Evolutionary conservation across 2,329 filamentous ascomycete genomes (phyloP).

Genomic region (Aspergillus ibericus): DNA sequence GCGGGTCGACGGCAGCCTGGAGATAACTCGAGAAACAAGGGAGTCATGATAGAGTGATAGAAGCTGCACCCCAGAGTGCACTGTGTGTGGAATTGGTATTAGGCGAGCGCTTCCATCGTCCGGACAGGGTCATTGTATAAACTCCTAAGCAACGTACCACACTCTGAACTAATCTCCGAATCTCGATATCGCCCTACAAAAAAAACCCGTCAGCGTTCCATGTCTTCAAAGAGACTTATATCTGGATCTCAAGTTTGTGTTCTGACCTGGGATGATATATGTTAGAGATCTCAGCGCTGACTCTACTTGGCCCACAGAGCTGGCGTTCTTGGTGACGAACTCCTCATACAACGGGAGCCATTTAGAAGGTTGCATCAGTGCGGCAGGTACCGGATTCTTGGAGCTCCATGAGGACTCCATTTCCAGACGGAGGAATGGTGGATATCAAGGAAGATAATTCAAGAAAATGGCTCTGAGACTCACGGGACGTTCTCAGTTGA

Average conservation of each 20-base stretch:
- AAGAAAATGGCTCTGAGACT: background rate
- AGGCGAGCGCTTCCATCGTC: background rate
- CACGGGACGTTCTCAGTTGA: background rate
- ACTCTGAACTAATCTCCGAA: constrained; percentile 92
- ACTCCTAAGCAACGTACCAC: constrained; percentile 50
- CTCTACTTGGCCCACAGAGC: constrained; percentile 92
- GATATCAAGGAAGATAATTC: background rate
- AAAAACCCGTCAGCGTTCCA: constrained; percentile 7
- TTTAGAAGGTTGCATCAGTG: constrained; percentile 39
- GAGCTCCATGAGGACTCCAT: constrained; percentile 37
- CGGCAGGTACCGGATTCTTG: constrained; percentile 29
- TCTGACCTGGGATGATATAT: constrained; percentile 81
- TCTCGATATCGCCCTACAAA: constrained; percentile 55
- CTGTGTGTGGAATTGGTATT: constrained; percentile 32
- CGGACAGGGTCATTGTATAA: background rate
- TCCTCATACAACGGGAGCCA: constrained; percentile 53
- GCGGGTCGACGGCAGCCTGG: constrained; percentile 54
- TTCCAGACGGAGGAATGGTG: background rate
- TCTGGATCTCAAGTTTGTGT: background rate
- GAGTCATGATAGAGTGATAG: constrained; percentile 91
- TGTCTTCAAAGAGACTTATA: background rate
- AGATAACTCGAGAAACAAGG: constrained; percentile 68
- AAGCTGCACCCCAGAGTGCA: constrained; percentile 85
- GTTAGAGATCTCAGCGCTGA: constrained; percentile 87
- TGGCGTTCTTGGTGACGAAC: constrained; percentile 92